Evolutionary conservation across 2,329 filamentous ascomycete genomes (phyloP), one percentile per base, ranked within the genome.

Genomic region (Pseudonectria buxi): DNA sequence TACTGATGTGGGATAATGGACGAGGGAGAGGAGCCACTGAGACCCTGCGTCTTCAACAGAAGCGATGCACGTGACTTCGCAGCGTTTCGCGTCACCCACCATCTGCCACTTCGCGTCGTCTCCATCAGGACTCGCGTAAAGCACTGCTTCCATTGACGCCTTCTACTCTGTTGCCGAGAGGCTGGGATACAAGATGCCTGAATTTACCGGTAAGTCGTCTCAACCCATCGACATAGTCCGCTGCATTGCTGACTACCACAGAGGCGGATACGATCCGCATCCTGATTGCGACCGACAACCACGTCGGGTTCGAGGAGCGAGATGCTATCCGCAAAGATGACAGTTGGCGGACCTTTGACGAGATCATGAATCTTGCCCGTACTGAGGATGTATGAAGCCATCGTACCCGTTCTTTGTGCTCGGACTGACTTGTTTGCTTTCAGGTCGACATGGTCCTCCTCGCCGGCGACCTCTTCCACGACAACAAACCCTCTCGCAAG

Each of bases 401-500:
- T 1, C 26, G 10, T 18, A 7, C 13, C 6, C 10, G 1, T 22
- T 33, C 36, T 16, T 33, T 15, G 3, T 30, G 6, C 7, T 11
- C 41, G 27, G 40, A 24, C 35, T 31, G 14, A 24, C 13, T 22
- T 9, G 18, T 22, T 22, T 9, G 5, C 3, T 7, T 24, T 12
- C 24, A 80, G 75, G 76, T 98, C 46, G 92, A 98, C 62, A 96
- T 98, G 92, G 85, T 98, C 1, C 72, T 98, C 3, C 78, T 98
- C 4, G 90, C 83, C 3, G 92, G 92, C 30, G 92, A 98, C 57
- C 74, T 98, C 1, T 98, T 98, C 57, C 94, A 98, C 58, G 90
- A 98, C 50, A 98, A 98, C 61, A 95, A 95, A 53, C 94, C 92
- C 3, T 95, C 88, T 6, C 78, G 92, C 40, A 95, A 95, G 56